phyloP scores from a whole-genome alignment of 1,284 basidiomycete species.

The Puccinia triticina region DNA sequence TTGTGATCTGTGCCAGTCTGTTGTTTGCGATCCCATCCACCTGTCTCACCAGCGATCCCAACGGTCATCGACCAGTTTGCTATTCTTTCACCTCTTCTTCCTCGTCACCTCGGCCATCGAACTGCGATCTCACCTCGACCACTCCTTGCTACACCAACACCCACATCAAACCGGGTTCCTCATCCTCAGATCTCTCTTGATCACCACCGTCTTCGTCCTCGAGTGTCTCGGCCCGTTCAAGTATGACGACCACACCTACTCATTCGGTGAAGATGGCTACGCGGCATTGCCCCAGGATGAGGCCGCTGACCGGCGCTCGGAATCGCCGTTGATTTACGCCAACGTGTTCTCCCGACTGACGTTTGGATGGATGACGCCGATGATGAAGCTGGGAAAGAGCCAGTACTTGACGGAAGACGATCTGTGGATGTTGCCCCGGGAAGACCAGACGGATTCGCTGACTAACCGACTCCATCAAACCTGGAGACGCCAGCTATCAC shows the following conservation, averaged over 20 bases:
- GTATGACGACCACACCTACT: constrained; percentile 58
- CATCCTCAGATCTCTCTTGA: constrained; percentile 65
- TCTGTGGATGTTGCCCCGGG: constrained; percentile 60
- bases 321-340: constrained; percentile 76
- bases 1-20: background rate
- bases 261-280: background rate
- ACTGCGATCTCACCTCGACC: constrained; percentile 67
- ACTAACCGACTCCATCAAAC: constrained; percentile 67
- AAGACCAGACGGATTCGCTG: constrained; percentile 75
- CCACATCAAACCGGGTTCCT: constrained; percentile 64
- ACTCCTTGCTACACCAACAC: constrained; percentile 54
- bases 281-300: constrained; percentile 53
- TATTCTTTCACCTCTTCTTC: constrained; percentile 83
- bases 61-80: constrained; percentile 73
- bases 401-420: constrained; percentile 61
- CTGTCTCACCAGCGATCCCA: constrained; percentile 71
- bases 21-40: constrained; percentile 32
- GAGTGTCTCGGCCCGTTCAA: constrained; percentile 74
- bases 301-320: constrained; percentile 62
- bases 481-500: constrained; percentile 60
- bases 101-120: constrained; percentile 66
- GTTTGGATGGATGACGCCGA: constrained; percentile 77
- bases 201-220: constrained; percentile 68
- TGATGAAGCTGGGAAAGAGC: constrained; percentile 65
- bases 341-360: constrained; percentile 67